phyloP scores from a whole-genome alignment of 208 protist genomes.

The Wallacemonas sp. region DNA sequence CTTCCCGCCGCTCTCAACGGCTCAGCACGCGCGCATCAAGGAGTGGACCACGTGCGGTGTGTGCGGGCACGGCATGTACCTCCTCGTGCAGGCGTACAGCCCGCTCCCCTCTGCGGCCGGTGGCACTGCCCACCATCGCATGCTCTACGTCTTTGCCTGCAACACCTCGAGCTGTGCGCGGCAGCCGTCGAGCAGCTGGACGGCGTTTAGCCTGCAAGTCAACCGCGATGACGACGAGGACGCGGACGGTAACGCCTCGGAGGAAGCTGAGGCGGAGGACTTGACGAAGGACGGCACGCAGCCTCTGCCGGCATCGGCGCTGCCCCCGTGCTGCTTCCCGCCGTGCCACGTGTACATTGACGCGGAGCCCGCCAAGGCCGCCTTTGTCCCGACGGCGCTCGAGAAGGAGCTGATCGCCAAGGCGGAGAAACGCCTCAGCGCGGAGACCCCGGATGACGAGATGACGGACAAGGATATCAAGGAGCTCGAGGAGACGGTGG shows the following conservation, averaged over 20 bases:
- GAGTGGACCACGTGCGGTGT: conserved; percentile 74
- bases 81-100: conserved; percentile 79
- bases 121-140: conserved; percentile 52
- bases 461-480: conserved; percentile 56
- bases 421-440: conserved; percentile 31
- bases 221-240: conserved; percentile 44
- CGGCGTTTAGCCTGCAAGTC: conserved; percentile 67
- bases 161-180: conserved; percentile 63
- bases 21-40: conserved; percentile 31
- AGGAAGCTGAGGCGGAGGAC: conserved; percentile 45
- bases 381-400: conserved; percentile 58
- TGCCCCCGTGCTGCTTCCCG: conserved; percentile 57
- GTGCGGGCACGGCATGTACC: conserved; percentile 67
- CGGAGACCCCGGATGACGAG: conserved; percentile 36
- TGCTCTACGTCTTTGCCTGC: conserved; percentile 86
- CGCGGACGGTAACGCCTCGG: conserved; percentile 15
- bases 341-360: conserved; percentile 71
- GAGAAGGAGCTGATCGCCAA: conserved; percentile 66
- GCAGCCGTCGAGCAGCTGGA: conserved; percentile 76
- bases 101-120: conserved; percentile 44
- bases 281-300: conserved; percentile 30
- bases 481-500: conserved; percentile 64
- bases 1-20: conserved; percentile 45
- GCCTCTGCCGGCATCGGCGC: conserved; percentile 32
- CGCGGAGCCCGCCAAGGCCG: conserved; percentile 57